Conservation (phyloP, 139 green algal genomes). For the Tetratostichococcus sp. region DNA sequence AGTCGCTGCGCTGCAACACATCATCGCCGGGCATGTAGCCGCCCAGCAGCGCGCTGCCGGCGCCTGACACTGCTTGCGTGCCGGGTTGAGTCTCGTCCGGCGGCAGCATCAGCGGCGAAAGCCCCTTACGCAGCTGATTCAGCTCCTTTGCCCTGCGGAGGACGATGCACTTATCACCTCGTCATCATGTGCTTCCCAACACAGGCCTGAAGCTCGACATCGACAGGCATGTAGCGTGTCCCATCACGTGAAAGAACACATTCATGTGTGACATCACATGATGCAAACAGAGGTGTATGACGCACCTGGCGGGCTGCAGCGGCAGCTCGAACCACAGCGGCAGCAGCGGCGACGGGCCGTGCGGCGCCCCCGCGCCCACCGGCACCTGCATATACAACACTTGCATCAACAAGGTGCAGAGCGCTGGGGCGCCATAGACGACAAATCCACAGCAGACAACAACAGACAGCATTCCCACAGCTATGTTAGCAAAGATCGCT, state of each 20-base stretch:
- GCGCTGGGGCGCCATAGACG: too few relatives aligned
- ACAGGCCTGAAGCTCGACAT: too few relatives aligned
- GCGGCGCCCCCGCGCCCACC: conserved; percentile 20
- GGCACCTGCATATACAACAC: too few relatives aligned
- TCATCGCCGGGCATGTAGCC: conserved; percentile 38
- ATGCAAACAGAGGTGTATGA: too few relatives aligned
- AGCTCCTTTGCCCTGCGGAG: conserved; percentile 11
- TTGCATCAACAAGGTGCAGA: too few relatives aligned
- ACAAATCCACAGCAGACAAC: too few relatives aligned
- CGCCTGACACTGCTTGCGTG: neutral
- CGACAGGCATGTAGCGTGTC: too few relatives aligned
- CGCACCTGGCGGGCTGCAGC: conserved; percentile 36
- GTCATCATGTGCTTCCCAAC: too few relatives aligned
- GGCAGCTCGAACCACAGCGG: conserved; percentile 71
- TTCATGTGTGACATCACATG: too few relatives aligned
- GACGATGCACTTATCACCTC: neutral
- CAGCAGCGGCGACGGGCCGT: conserved; percentile 63
- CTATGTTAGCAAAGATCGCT: too few relatives aligned
- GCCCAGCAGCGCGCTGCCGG: conserved; percentile 12
- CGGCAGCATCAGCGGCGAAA: conserved; percentile 53
- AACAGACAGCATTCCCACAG: too few relatives aligned
- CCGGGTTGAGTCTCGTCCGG: neutral
- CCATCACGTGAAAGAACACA: too few relatives aligned
- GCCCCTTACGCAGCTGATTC: conserved; percentile 30
- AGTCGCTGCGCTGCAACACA: conserved; percentile 61